Base-by-base conservation (phyloP, 352 stramenopile species). In the Phytophthora pseudosyringae region DNA sequence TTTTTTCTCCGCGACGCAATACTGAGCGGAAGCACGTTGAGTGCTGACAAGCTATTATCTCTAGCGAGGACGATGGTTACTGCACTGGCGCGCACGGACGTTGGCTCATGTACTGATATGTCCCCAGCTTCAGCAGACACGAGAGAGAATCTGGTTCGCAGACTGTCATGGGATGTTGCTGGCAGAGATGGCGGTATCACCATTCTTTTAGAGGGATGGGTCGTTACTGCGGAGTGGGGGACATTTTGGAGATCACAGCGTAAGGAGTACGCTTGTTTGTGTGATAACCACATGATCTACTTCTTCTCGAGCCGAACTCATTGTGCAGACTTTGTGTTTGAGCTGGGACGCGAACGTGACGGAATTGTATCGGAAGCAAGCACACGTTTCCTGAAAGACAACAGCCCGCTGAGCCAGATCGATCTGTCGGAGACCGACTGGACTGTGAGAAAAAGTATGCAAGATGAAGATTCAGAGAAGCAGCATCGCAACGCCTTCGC, bases 211-310 rank as follows among this genome's bases (percentile, higher is more conserved):
- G 60, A 82, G 39, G 80, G 83, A 0, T 88, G 77, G 60, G 78
- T 93, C 9, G 64, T 81, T 9, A 80, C 75, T 35, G 78, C 74
- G 18, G 76, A 90, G 46, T 93, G 84, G 84, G 65, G 80, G 4
- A 72, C 76, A 0, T 76, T 90, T 36, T 93, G 84, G 84, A 82
- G 84, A 35, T 81, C 81, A 41, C 74, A 90, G 52, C 64, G 76
- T 5, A 70, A 64, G 10, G 78, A 81, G 18, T 91, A 88, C 26
- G 80, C 80, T 39, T 89, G 80, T 48, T 58, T 93, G 16, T 90
- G 82, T 36, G 78, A 88, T 52, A 81, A 83, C 38, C 76, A 75
- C 36, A 59, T 77, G 15, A 56, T 90, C 1, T 79, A 74, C 29
- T 81, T 93, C 53, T 93, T 93, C 51, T 35, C 72, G 1, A 80